phyloP scores from a whole-genome alignment of 139 green algal genomes.

The Nannochloris sp. region DNA sequence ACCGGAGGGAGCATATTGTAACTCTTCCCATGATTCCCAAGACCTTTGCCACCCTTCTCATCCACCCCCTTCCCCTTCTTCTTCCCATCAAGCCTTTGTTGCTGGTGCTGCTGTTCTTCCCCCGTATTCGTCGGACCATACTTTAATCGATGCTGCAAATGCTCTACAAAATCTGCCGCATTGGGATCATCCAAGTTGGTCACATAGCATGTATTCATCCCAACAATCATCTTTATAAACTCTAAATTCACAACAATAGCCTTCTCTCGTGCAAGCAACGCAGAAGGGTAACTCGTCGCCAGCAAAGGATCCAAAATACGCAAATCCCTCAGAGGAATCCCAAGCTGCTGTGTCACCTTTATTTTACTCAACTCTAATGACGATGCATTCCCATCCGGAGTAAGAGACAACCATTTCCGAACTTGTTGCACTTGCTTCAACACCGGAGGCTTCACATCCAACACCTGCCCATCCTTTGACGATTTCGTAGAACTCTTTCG shows the following conservation, averaged over 20 bases:
- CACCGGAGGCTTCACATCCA: neutral
- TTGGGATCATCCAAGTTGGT: constrained; percentile 25
- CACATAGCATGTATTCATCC: constrained; percentile 13
- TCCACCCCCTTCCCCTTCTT: too few species aligned
- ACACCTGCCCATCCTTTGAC: too few species aligned
- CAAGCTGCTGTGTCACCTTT: constrained; percentile 11
- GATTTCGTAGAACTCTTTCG: too few species aligned
- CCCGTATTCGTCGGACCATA: neutral
- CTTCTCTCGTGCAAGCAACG: constrained; percentile 31
- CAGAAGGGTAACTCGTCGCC: constrained; percentile 26
- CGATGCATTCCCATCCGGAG: neutral
- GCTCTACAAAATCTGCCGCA: constrained; percentile 28
- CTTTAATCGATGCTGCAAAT: constrained; percentile 25
- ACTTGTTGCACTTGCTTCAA: constrained; percentile 1
- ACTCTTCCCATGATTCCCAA: neutral
- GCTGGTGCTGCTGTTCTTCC: neutral
- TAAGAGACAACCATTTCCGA: constrained; percentile 15
- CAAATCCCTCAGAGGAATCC: constrained; percentile 29
- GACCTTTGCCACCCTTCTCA: too few species aligned
- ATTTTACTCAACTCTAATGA: constrained; percentile 25
- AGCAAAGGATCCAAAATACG: constrained; percentile 35
- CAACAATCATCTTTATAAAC: constrained; percentile 32
- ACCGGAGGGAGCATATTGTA: neutral
- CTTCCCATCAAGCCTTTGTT: too few species aligned
- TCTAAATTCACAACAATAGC: constrained; percentile 41